Conservation (phyloP, 2,329 filamentous ascomycete species). For the Remersonia thermophila region DNA sequence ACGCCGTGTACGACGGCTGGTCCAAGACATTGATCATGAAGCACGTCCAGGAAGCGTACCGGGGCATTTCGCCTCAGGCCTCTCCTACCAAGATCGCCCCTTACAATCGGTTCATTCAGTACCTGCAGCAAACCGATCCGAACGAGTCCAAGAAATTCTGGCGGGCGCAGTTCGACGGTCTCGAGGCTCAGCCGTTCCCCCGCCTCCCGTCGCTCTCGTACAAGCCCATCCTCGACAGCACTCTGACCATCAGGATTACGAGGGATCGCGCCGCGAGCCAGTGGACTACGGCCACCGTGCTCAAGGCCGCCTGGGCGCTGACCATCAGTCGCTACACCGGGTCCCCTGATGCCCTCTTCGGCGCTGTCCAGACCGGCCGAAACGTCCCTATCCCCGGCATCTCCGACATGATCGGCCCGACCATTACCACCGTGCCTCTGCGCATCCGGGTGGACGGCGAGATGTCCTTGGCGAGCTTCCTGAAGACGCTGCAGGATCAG, state of each 20-base stretch:
- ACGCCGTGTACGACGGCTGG: conserved; percentile 4
- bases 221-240: background rate
- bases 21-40: background rate
- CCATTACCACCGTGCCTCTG: conserved; percentile 30
- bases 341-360: conserved; percentile 28
- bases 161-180: no score
- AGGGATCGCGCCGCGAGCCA: no score
- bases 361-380: conserved; percentile 28
- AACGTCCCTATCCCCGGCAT: conserved; percentile 8
- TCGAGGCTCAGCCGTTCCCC: no score
- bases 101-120: no score
- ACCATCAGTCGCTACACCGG: conserved; percentile 26
- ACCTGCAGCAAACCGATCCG: no score
- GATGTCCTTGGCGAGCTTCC: conserved; percentile 25
- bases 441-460: conserved; percentile 17
- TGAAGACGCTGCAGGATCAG: conserved; percentile 22
- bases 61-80: no score
- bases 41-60: background rate
- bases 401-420: conserved; percentile 11
- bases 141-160: no score
- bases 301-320: conserved; percentile 32
- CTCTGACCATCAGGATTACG: no score
- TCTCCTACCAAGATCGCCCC: no score
- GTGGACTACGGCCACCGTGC: conserved; percentile 25
- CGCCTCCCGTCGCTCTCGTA: background rate